Conservation (phyloP, 176 grass and related monocot species). For the Oryza brachyantha region DNA sequence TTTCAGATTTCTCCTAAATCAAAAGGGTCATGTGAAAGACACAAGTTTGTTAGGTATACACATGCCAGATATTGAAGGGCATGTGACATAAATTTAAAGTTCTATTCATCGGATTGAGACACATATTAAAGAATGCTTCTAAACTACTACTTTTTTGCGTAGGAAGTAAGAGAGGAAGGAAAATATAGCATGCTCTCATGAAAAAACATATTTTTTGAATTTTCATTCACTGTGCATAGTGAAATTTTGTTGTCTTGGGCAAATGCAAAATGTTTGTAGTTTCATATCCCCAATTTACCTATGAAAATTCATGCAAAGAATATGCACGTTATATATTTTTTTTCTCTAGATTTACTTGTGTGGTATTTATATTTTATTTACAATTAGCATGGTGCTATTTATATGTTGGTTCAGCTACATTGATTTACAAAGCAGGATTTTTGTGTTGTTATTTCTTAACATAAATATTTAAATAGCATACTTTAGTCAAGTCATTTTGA, state of each 20-base stretch:
- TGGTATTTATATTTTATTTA: background rate
- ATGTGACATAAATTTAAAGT: background rate
- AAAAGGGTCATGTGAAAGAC: background rate
- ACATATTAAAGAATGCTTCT: background rate
- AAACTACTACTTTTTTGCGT: background rate
- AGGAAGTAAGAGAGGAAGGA: background rate
- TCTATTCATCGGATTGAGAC: background rate
- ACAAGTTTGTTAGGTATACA: background rate
- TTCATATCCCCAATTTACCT: background rate
- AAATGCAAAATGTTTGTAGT: background rate
- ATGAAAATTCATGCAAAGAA: background rate
- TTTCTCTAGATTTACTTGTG: background rate
- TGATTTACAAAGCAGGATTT: background rate
- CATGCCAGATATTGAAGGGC: background rate
- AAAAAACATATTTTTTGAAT: background rate
- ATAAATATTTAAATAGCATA: background rate
- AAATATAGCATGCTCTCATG: background rate
- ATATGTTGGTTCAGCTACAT: background rate
- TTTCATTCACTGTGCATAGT: background rate
- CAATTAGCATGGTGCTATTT: background rate
- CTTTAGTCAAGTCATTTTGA: background rate
- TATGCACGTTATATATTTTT: background rate
- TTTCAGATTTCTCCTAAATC: constrained; percentile 15
- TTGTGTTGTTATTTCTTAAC: background rate
- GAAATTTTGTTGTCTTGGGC: background rate